Conservation (phyloP, 371 early-diverging fungal species). For the Capniomyces stellatus region DNA sequence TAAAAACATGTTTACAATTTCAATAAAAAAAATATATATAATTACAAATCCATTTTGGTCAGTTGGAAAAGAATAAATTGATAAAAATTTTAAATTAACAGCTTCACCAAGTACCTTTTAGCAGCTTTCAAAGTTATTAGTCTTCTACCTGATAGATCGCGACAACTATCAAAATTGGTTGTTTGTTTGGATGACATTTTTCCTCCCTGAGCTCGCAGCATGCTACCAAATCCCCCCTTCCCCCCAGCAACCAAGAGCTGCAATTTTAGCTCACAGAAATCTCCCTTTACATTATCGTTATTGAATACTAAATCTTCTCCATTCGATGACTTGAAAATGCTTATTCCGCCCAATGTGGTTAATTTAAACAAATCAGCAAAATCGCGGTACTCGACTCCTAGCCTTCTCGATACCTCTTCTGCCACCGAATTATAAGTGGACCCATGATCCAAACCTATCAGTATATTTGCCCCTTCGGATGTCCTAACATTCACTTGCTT, state of each 20-base stretch:
- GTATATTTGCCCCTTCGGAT: too few relatives aligned
- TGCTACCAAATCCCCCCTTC: conserved; percentile 93
- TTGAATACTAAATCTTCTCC: too few relatives aligned
- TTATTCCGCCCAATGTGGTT: too few relatives aligned
- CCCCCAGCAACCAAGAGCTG: conserved; percentile 35
- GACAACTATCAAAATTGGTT: conserved; percentile 80
- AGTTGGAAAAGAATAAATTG: conserved; percentile 1
- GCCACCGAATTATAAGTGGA: too few relatives aligned
- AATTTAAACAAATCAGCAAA: too few relatives aligned
- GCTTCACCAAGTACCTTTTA: conserved; percentile 44
- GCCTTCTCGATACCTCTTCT: too few relatives aligned
- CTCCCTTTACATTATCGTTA: not conserved
- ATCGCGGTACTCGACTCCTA: too few relatives aligned
- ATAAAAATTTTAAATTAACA: not conserved
- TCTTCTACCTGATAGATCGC: conserved; percentile 81
- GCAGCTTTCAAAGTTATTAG: conserved; percentile 79
- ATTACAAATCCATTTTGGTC: not conserved
- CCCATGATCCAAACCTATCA: too few relatives aligned
- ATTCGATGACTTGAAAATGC: too few relatives aligned
- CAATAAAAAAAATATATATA: not conserved
- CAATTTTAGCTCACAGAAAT: not conserved
- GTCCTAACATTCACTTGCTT: too few relatives aligned
- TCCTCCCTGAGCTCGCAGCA: conserved; percentile 86
- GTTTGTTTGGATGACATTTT: conserved; percentile 78
- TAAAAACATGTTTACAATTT: not conserved